Base-by-base conservation (phyloP, 2,329 filamentous ascomycete species). In the Cordyceps tenuipes region DNA sequence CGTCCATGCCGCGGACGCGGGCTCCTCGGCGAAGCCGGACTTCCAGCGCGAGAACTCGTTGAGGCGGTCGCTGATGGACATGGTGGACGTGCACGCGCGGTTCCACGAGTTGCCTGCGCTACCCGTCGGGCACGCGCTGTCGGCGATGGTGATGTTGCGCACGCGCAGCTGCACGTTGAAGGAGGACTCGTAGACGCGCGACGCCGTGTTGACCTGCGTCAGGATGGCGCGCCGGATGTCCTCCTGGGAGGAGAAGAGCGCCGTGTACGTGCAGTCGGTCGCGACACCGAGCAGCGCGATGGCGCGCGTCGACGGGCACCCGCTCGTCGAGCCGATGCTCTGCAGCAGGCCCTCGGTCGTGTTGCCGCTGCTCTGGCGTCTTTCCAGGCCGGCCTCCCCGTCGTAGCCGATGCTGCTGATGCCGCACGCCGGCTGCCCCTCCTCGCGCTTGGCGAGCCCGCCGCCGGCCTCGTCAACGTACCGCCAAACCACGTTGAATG, bases 131-230 rank as follows among this genome's bases (percentile, higher is more conserved):
- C 91, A 97, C 19, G 78, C 76, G 0, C 80, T 71, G 47, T 88
- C 83, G 51, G 82, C 88, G 61, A 96, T 82, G 10, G 89, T 87
- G 54, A 96, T 71, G 68, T 94, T 93, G 63, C 86, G 83, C 59
- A 96, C 81, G 19, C 90, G 91, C 17, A 97, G 82, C 0, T 90
- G 89, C 65, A 96, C 90, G 73, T 96, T 95, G 77, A 97, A 96
- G 3, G 88, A 87, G 61, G 79, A 82, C 70, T 97, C 92, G 68
- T 91, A 97, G 1, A 95, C 74, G 60, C 84, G 82, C 1, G 91
- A 96, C 0, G 91, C 91, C n/a, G 84, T 79, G 72, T 93, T 96
- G 69, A 97, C 85, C 68, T 88, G 80, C n/a, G 77, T 79, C 66
- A 96, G 88, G 62, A 96, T 81, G 70, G 93, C 91, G 56, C 80